Conservation (phyloP, 257 asterid species). For the Solanum neorickii region DNA sequence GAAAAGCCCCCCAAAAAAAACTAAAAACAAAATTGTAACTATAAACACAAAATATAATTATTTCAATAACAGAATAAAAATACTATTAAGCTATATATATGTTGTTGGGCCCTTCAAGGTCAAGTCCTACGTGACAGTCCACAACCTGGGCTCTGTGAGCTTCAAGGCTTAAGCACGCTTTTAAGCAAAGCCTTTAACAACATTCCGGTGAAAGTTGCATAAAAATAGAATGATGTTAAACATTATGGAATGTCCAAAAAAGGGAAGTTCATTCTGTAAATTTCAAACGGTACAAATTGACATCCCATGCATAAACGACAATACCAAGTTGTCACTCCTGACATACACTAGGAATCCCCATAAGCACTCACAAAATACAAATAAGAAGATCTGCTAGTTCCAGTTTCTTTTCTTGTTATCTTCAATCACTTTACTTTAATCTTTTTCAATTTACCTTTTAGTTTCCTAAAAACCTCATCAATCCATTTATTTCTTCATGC, state of each 20-base stretch:
- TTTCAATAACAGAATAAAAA: not conserved
- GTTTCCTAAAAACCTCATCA: not conserved
- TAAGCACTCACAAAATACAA: not conserved
- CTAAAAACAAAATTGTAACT: not conserved
- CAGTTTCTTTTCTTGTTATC: not conserved
- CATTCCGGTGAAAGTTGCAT: not conserved
- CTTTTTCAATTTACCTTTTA: not conserved
- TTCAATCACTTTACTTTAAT: not conserved
- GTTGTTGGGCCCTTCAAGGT: not conserved
- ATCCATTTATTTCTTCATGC: not conserved
- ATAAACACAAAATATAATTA: not conserved
- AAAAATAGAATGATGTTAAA: not conserved
- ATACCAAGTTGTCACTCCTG: not conserved
- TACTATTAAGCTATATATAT: not conserved
- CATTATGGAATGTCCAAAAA: not conserved
- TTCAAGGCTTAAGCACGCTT: not conserved
- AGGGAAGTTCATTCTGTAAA: not conserved
- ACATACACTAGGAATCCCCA: not conserved
- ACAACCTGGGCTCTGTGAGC: not conserved
- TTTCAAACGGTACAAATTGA: not conserved
- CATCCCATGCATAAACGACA: not conserved
- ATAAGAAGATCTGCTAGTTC: not conserved
- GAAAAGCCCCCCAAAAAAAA: not conserved
- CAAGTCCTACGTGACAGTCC: not conserved
- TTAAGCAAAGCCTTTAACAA: not conserved